Evolutionary conservation across 2,329 filamentous ascomycete species (phyloP), one percentile per base, ranked within the genome.

Genomic region (Mariannaea sp.): DNA sequence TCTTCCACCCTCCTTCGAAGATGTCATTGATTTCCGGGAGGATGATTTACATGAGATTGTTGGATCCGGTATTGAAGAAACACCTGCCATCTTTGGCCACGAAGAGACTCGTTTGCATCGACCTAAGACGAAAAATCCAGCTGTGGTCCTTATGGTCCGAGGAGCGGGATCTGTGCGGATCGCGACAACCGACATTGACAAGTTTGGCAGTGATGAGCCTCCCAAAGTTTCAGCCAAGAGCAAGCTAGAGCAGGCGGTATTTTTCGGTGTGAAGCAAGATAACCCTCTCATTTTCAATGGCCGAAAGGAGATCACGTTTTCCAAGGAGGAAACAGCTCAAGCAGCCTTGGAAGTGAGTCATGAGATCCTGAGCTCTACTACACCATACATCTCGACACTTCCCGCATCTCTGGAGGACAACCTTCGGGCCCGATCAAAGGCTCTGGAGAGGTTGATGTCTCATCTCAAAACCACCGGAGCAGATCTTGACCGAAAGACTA

Each of bases 181-280:
- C 35, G 76, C 82, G 14, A 78, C 82, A 16, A 78, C 79, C 7
- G 82, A 87, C 44, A 74, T 83, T 39, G 80, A 84, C 57, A 82
- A 80, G 54, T 85, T 87, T 63, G 78, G 78, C 10, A 82, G 80
- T 56, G 80, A 82, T 46, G 73, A 75, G 47, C 78, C 83, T 4
- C 84, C 83, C 1, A 73, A 78, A 60, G 83, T 96, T 13, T 92
- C 89, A 1, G 89, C 90, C 6, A 94, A 91, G 73, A 90, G 86
- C 73, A 96, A 94, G 72, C 80, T 99, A 33, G 91, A 97, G 68
- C 92, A 99, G 73, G 92, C 92, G 2, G 89, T 97, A 1, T 97
- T 97, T 73, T 97, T 91, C 68, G 92, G 92, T 2, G 85, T 84
- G 41, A 85, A 89, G 68, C 81, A 87, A 57, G 85, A 90, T 65